Evolutionary conservation across 345 rosid species (phyloP), one percentile per base, ranked within the genome.

Genomic region (Cardamine chenopodiifolia): DNA sequence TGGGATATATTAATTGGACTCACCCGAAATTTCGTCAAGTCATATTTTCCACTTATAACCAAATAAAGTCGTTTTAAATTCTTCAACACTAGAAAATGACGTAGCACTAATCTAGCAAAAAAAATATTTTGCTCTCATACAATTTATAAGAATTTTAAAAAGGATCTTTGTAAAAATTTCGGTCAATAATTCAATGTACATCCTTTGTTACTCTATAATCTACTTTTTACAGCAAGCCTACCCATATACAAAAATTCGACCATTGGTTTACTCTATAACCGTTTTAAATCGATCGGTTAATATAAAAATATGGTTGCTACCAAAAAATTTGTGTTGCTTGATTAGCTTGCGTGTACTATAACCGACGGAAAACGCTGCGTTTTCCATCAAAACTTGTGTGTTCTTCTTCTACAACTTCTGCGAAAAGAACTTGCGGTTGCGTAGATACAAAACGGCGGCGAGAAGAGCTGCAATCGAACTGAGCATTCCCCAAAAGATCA

Each of bases 401-500:
- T 26, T 66, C n/a, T 50, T 68, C 23, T 26, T 52, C 72, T 34
- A 57, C 9, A 14, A 23, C 56, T 53, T 83, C 5, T 61, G 78
- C 31, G 81, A 71, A n/a, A 85, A 88, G 54, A 86, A 85, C 48
- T 82, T 81, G 35, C 90, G 75, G 25, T 86, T 80, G 8, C 99
- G 97, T 26, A 52, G 9, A 29, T 85, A 71, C 1, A 95, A 73
- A 47, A 86, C 14, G 5, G 84, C 12, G 31, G 97, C 91, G 0
- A 90, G 76, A 13, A 83, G 60, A 12, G 90, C 79, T 4, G 96
- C 93, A 1, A 89, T 15, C 5, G 74, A 76, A 77, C 90, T 84
- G 15, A 95, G 81, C 11, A 73, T 78, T 31, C 90, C 96, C 98
- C 97, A 95, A 22, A 86, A 39, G 11, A 92, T 42, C 66, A 95